Conservation (phyloP, 202 grass and related monocot species). For the Eragrostis tef region DNA sequence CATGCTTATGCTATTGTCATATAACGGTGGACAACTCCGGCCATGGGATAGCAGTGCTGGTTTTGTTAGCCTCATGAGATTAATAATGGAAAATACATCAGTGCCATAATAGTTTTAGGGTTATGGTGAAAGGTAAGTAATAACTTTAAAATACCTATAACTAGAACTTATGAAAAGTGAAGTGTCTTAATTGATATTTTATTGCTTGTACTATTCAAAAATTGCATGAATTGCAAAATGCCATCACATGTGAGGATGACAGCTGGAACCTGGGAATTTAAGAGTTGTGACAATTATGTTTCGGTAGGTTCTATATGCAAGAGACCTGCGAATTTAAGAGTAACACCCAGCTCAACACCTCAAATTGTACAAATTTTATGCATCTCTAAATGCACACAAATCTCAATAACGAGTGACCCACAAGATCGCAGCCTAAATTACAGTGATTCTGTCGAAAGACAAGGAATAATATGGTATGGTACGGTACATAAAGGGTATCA, state of each 20-base stretch:
- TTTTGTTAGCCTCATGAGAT: background rate
- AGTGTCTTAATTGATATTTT: background rate
- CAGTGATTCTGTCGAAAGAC: background rate
- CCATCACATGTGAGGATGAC: background rate
- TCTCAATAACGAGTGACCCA: background rate
- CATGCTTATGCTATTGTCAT: slow-evolving; percentile 21
- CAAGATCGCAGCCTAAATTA: background rate
- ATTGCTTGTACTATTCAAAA: background rate
- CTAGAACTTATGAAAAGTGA: background rate
- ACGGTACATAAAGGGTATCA: background rate
- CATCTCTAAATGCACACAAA: background rate
- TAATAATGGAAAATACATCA: background rate
- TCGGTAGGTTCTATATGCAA: background rate
- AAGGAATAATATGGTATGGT: background rate
- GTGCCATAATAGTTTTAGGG: slow-evolving; percentile 1
- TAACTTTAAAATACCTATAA: background rate
- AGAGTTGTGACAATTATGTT: background rate
- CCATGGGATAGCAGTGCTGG: background rate
- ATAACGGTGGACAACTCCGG: slow-evolving; percentile 9
- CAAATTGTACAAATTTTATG: background rate
- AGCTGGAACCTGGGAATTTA: background rate
- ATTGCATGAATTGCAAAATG: background rate
- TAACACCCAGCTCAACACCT: background rate
- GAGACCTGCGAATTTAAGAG: background rate
- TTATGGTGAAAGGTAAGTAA: background rate